Evolutionary conservation across 768 basidiomycete genomes (phyloP).

Genomic region (Gloeopeniophorella convolvens): DNA sequence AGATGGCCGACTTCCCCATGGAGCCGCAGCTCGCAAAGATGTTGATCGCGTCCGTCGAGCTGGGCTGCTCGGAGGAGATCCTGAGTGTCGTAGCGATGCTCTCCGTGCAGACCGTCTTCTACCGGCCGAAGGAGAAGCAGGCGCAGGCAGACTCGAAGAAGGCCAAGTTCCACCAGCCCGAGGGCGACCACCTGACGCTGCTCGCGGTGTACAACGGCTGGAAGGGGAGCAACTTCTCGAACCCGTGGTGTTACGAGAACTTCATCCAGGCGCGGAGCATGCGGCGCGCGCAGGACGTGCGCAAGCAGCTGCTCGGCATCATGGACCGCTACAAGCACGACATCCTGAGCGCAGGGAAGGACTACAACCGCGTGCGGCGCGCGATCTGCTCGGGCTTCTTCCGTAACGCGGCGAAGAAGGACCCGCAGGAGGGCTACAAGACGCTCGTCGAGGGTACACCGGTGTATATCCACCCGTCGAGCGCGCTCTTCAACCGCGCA

Average conservation of each 20-base stretch:
- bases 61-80: slow-evolving; percentile 98
- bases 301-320: slow-evolving; percentile 95
- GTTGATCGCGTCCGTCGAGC: slow-evolving; percentile 95
- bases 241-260: slow-evolving; percentile 99
- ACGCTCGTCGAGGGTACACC: slow-evolving; percentile 97
- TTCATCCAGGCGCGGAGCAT: slow-evolving; percentile 98
- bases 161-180: slow-evolving; percentile 98
- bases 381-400: slow-evolving; percentile 98
- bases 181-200: slow-evolving; percentile 91
- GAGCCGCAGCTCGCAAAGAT: slow-evolving; percentile 95
- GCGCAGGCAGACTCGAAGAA: slow-evolving; percentile 99
- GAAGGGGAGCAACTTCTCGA: slow-evolving; percentile 94
- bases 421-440: slow-evolving; percentile 97
- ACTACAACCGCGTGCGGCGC: slow-evolving; percentile 88
- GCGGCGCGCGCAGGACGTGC: slow-evolving; percentile 94
- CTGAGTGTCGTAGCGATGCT: slow-evolving; percentile 97
- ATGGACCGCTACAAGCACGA: slow-evolving; percentile 99
- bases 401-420: slow-evolving; percentile 98
- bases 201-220: slow-evolving; percentile 97
- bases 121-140: slow-evolving; percentile 99
- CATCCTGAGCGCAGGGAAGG: slow-evolving; percentile 84
- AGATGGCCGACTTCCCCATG: slow-evolving; percentile 99
- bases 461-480: slow-evolving; percentile 97
- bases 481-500: slow-evolving; percentile 91
- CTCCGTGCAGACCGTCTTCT: slow-evolving; percentile 93